Conservation (phyloP, 768 basidiomycete species). For the Suillus spraguei region DNA sequence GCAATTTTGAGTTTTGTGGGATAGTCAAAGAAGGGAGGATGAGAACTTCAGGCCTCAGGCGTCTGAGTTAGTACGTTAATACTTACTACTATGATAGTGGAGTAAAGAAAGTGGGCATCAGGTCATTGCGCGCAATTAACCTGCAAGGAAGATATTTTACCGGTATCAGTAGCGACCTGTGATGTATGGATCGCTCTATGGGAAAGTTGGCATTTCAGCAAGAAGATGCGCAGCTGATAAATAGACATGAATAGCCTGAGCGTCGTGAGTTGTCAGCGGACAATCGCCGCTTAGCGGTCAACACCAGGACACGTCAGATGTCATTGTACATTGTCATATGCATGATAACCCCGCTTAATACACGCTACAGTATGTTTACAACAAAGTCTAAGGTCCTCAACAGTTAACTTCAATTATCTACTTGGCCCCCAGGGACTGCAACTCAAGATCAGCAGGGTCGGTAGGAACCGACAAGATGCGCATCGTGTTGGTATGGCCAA, state of each 20-base stretch:
- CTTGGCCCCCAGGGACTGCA: constrained; percentile 56
- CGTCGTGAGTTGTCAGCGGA: no score
- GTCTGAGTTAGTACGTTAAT: neutral
- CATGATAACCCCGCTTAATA: neutral
- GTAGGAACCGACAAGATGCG: constrained; percentile 85
- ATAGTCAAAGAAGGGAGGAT: constrained; percentile 1
- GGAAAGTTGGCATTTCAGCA: neutral
- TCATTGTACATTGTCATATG: constrained; percentile 2
- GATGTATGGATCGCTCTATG: neutral
- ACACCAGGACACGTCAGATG: neutral
- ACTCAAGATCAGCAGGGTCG: constrained; percentile 73
- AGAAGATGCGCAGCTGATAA: neutral
- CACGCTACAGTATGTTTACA: constrained; percentile 8
- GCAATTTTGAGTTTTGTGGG: neutral
- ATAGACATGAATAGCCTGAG: no score
- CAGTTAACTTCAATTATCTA: constrained; percentile 7
- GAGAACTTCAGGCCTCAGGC: constrained; percentile 1
- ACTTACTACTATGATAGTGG: neutral
- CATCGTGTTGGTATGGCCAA: constrained; percentile 93
- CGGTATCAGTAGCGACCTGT: constrained; percentile 1
- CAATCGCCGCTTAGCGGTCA: no score
- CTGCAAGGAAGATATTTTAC: constrained; percentile 9
- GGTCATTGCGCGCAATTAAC: constrained; percentile 6
- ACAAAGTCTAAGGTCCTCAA: neutral
- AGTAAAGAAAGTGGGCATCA: constrained; percentile 7